Base-by-base conservation (phyloP, 805 yeast species). In the Isabelozyma rhagii region DNA sequence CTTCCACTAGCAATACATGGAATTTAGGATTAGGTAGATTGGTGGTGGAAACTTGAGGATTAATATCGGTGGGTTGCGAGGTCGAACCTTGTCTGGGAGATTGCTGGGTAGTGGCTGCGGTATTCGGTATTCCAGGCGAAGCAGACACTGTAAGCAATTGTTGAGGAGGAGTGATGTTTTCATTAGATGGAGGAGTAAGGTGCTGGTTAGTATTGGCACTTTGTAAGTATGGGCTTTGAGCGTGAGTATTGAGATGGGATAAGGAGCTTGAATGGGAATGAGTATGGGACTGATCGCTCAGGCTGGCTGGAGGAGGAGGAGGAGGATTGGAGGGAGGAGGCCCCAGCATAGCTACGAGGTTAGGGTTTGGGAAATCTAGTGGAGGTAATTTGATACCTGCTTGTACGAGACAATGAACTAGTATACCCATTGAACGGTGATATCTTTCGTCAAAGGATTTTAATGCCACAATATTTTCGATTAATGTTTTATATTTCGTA, bases 1-100 rank as follows among this genome's bases (percentile, higher is more conserved):
- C 96, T 66, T 87, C 96, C 13, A 87, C 94, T 25, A 88, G 67
- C 41, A 87, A 69, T 3, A 87, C 93, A 60, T 85, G 91, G 63
- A 85, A 82, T 21, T 83, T 83, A 5, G 78, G 72, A 51, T 66
- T 69, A 4, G 67, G 61, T 28, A 69, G 49, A 47, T 55, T 58
- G 5, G 69, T 64, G 28, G 64, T 57, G 25, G 58, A 49, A 5
- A 58, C 45, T 8, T 47, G 53, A n/a, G 56, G 58, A 36, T 39
- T 17, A 8, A 21, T 17, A 10, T 28, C 39, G 17, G 41, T 13
- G n/a, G 47, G 46, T 27, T 41, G 41, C 39, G 47, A 50, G 29
- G 47, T 14, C 27, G 44, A 47, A 42, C 29, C 47, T 43, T 18
- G 49, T 18, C 34, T 46, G 7, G 47, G 50, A 13, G 50, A 44